Conservation (phyloP, 176 grass and related monocot genomes). For the Hyparrhenia diplandra region DNA sequence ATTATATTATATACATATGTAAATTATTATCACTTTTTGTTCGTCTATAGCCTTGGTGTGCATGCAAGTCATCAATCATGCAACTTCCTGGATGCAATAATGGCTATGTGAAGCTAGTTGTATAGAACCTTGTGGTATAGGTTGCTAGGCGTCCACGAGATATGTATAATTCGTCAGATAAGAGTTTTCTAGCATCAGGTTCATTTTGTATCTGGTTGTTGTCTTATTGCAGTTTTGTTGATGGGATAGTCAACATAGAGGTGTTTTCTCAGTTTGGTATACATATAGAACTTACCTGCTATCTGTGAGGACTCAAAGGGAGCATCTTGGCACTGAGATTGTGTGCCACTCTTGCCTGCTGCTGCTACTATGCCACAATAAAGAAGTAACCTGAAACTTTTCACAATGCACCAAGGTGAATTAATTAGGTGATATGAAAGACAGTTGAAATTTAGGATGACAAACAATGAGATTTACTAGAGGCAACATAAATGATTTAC, state of each 20-base stretch:
- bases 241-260: slow-evolving; percentile 16
- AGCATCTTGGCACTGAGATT: background rate
- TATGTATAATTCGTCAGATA: slow-evolving; percentile 41
- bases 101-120: slow-evolving; percentile 49
- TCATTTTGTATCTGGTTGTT: slow-evolving; percentile 23
- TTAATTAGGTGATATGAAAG: slow-evolving; percentile 9
- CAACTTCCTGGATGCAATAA: slow-evolving; percentile 36
- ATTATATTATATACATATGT: slow-evolving; percentile 29
- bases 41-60: slow-evolving; percentile 37
- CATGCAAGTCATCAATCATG: slow-evolving; percentile 33
- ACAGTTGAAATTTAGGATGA: background rate
- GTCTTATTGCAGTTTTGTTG: background rate
- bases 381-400: background rate
- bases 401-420: background rate
- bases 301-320: background rate
- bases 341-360: background rate
- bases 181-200: slow-evolving; percentile 24
- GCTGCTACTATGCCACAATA: background rate
- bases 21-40: slow-evolving; percentile 54
- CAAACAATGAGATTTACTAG: slow-evolving; percentile 5
- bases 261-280: background rate
- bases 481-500: background rate
- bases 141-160: slow-evolving; percentile 48
- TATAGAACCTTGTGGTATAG: slow-evolving; percentile 60
- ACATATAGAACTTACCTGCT: slow-evolving; percentile 9